Percentiles rank a stretch among this genome's conserved stretches.
Conservation (phyloP, 768 basidiomycete genomes). For the Pulveroboletus sp. region DNA sequence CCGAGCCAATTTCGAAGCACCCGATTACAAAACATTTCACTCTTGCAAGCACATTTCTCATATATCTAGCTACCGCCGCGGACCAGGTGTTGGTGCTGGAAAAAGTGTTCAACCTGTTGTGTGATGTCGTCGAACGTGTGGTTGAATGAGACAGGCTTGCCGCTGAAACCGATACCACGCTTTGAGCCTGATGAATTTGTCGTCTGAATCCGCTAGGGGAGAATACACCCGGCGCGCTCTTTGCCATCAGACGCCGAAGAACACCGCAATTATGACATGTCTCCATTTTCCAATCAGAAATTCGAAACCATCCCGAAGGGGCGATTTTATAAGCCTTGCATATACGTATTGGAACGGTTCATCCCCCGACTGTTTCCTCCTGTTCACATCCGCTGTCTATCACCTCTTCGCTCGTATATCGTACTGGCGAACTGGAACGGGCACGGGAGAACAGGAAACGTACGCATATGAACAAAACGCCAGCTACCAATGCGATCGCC, state of each 20-base stretch:
- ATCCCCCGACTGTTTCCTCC: too few relatives aligned
- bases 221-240: conserved; percentile 85
- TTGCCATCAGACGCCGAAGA: conserved; percentile 78
- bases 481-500: too few relatives aligned
- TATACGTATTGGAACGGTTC: too few relatives aligned
- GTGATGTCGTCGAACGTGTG: conserved; percentile 98
- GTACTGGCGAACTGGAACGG: too few relatives aligned
- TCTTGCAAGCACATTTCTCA: conserved; percentile 96
- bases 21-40: conserved; percentile 96
- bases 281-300: too few relatives aligned
- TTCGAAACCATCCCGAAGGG: too few relatives aligned
- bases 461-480: too few relatives aligned
- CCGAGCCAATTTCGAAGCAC: conserved; percentile 80
- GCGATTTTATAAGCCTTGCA: too few relatives aligned
- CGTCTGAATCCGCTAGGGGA: conserved; percentile 80
- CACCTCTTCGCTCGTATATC: too few relatives aligned
- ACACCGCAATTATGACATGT: conserved; percentile 66
- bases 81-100: conserved; percentile 87
- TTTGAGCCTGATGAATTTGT: conserved; percentile 88
- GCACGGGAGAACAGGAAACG: too few relatives aligned
- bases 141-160: conserved; percentile 93
- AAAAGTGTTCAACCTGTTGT: conserved; percentile 83
- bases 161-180: conserved; percentile 93
- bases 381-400: too few relatives aligned
- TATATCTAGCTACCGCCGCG: conserved; percentile 88